Evolutionary conservation across 2,329 filamentous ascomycete species (phyloP), one percentile per base, ranked within the genome.

Genomic region (Tolypocladium pustulatum): DNA sequence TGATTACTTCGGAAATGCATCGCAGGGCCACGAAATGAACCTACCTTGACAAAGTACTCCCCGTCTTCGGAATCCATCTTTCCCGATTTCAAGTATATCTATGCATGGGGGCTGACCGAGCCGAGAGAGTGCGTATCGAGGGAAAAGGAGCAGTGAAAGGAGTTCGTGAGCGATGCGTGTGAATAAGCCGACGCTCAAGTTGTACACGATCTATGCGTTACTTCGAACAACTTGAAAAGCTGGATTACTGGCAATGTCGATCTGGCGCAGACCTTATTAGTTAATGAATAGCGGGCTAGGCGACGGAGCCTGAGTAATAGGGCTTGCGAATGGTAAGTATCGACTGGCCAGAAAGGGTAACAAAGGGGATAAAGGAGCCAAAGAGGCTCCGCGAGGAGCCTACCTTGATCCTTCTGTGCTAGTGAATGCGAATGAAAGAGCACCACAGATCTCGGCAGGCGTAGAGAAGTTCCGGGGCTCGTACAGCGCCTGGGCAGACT

Each of bases 31-130:
- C 2, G n/a, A 20, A 1, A 20, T 17, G 40, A 54, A 55, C 77
- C 62, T 81, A 90, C 89, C 85, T 92, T 94, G 76, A 94, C 85
- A 77, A 94, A 95, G 76, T 89, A 77, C 80, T 90, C 86, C 74
- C 90, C 90, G 86, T 94, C 89, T 86, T 93, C 89, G 75, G 88
- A 90, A 78, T 90, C 87, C 88, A 91, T 94, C 67, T 75, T 81
- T 32, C 25, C 41, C 25, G 20, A 51, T 34, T 55, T 52, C 76
- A 80, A 75, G 67, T 70, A 69, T 73, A 72, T 64, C 51, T 63
- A 61, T 54, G 59, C 69, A 71, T 72, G 56, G 61, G 61, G 64
- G 46, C 56, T 43, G 43, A 38, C 43, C 30, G 36, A 32, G 25
- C 13, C 17, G 32, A 41, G 54, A 54, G 25, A 30, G 20, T 54